Evolutionary conservation across 108 stramenopile genomes (phyloP).

Genomic region (Pseudonitzschia pungens): DNA sequence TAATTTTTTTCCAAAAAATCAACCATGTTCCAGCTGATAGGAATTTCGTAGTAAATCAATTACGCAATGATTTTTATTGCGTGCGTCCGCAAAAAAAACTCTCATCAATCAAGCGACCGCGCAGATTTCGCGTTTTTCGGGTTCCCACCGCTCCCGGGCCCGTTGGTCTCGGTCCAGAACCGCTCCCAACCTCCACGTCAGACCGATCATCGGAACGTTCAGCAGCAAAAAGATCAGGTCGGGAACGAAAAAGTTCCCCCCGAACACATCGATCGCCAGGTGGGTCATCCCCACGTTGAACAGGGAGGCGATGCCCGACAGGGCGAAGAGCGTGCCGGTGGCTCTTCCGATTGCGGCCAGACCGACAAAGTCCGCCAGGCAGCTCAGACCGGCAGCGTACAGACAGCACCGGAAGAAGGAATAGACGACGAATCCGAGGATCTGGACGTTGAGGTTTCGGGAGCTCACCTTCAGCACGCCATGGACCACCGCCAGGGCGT

Average conservation of each 20-base stretch:
- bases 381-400: slow-evolving; percentile 38
- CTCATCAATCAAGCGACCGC: too few relatives aligned
- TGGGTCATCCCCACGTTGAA: slow-evolving; percentile 43
- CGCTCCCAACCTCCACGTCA: not conserved
- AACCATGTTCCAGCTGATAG: too few relatives aligned
- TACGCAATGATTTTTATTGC: too few relatives aligned
- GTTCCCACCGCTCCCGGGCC: too few relatives aligned
- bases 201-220: not conserved
- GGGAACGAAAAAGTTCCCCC: slow-evolving; percentile 39
- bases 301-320: slow-evolving; percentile 27
- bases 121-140: too few relatives aligned
- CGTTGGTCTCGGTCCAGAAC: not conserved
- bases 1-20: too few relatives aligned
- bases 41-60: too few relatives aligned
- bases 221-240: not conserved
- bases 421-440: slow-evolving; percentile 50
- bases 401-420: slow-evolving; percentile 47
- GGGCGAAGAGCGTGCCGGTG: slow-evolving; percentile 25
- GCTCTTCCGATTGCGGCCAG: slow-evolving; percentile 33
- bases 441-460: slow-evolving; percentile 41
- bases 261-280: slow-evolving; percentile 18
- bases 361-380: slow-evolving; percentile 28
- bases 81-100: too few relatives aligned
- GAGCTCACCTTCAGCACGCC: slow-evolving; percentile 27
- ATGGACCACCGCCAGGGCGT: slow-evolving; percentile 31